Evolutionary conservation across 352 stramenopile species (phyloP).

Genomic region (Phytophthora constricta): DNA sequence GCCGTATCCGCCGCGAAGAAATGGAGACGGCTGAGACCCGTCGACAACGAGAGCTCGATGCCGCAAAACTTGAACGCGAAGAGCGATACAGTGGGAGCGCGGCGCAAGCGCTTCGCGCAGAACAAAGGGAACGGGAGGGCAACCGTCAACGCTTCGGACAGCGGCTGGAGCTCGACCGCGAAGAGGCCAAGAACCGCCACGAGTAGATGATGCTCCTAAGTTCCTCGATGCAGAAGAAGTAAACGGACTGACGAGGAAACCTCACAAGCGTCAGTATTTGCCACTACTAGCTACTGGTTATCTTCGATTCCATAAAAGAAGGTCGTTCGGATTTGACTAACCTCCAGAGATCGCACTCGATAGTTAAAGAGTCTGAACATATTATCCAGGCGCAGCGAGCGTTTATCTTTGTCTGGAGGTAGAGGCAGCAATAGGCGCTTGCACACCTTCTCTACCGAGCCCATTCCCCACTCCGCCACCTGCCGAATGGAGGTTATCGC

Average conservation of each 20-base stretch:
- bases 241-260: not conserved
- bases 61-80: not conserved
- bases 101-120: not conserved
- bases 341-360: not conserved
- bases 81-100: not conserved
- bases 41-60: not conserved
- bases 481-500: conserved; percentile 7
- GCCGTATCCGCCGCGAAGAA: not conserved
- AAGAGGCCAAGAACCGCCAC: not conserved
- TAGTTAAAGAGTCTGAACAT: not conserved
- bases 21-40: not conserved
- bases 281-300: not conserved
- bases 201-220: conserved; percentile 13
- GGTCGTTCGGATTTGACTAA: not conserved
- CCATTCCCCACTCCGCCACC: conserved; percentile 3
- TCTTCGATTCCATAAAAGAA: not conserved
- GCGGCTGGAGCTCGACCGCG: not conserved
- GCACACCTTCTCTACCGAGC: conserved; percentile 2
- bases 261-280: not conserved
- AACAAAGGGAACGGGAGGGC: conserved; percentile 5
- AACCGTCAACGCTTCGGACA: not conserved
- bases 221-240: conserved; percentile 7
- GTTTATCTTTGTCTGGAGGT: not conserved
- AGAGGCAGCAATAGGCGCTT: not conserved
- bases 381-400: not conserved